These are phyloP conservation scores for Drechslerella dactyloides DNA, from an alignment of 2,329 filamentous ascomycete species.

Conservation along the genomic window DNA sequence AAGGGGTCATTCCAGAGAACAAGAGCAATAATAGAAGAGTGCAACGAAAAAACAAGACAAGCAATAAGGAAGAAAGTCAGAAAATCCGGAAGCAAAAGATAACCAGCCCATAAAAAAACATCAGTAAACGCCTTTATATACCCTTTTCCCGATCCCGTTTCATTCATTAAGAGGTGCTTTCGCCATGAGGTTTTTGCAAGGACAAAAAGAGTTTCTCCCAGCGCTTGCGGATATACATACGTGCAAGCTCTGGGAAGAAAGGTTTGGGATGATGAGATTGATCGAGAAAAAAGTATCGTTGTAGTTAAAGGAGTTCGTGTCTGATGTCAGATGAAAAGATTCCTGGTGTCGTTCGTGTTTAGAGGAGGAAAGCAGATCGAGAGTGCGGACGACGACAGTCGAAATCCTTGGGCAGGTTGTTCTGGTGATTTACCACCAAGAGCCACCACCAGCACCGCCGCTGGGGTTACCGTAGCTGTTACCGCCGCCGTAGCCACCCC, in stretches of 20 bases:
- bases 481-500: slow-evolving; percentile 59
- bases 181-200: slow-evolving; percentile 46
- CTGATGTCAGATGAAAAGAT: slow-evolving; percentile 39
- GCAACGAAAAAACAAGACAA: slow-evolving; percentile 51
- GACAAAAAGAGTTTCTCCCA: slow-evolving; percentile 35
- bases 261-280: slow-evolving; percentile 40
- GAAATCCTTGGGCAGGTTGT: slow-evolving; percentile 34
- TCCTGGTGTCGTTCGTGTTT: slow-evolving; percentile 20
- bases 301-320: slow-evolving; percentile 32
- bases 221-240: slow-evolving; percentile 12
- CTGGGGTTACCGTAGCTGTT: slow-evolving; percentile 73
- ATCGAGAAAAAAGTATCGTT: slow-evolving; percentile 53
- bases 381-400: slow-evolving; percentile 19
- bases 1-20: slow-evolving; percentile 51
- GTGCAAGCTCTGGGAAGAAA: slow-evolving; percentile 52
- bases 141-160: slow-evolving; percentile 60
- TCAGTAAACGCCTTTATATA: slow-evolving; percentile 51
- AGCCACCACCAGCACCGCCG: slow-evolving; percentile 63
- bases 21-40: slow-evolving; percentile 54
- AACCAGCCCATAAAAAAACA: slow-evolving; percentile 50
- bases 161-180: slow-evolving; percentile 50
- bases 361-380: slow-evolving; percentile 5
- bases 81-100: slow-evolving; percentile 40
- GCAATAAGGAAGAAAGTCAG: slow-evolving; percentile 43
- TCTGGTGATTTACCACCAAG: slow-evolving; percentile 68